A percentile compares a stretch with the other conserved stretches of the same genome.
Conservation (phyloP, 306 rosid genomes). For the Hippophae rhamnoides region DNA sequence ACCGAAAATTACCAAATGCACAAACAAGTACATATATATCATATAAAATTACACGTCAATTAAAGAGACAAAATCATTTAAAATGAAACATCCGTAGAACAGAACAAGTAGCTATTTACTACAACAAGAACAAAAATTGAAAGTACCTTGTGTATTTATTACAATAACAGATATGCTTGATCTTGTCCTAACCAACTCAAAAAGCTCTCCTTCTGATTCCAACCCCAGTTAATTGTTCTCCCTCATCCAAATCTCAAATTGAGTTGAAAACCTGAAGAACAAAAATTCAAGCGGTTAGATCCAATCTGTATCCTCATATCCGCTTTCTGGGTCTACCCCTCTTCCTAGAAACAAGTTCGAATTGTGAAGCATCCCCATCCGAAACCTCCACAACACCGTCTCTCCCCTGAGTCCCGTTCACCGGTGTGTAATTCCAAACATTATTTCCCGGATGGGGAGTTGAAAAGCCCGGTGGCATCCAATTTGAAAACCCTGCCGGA, state of each 20-base stretch:
- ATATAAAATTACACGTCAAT: too few relatives aligned
- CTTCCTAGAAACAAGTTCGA: conserved; percentile 23
- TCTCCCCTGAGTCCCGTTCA: background rate
- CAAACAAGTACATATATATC: too few relatives aligned
- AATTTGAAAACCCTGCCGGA: conserved; percentile 31
- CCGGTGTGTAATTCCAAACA: conserved; percentile 8
- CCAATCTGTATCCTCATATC: background rate
- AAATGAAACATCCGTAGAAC: too few relatives aligned
- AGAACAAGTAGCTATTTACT: too few relatives aligned
- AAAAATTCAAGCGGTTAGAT: too few relatives aligned
- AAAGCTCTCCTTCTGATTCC: background rate
- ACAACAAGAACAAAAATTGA: too few relatives aligned
- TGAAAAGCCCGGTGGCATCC: conserved; percentile 44
- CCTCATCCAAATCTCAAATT: too few relatives aligned
- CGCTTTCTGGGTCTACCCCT: conserved; percentile 51
- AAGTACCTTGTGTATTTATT: too few relatives aligned
- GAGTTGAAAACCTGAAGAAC: too few relatives aligned
- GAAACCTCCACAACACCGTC: conserved; percentile 9
- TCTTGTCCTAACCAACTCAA: background rate
- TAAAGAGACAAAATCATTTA: too few relatives aligned
- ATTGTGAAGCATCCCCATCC: conserved; percentile 16
- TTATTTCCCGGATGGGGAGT: conserved; percentile 13
- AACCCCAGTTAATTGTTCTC: background rate
- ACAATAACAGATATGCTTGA: too few relatives aligned
- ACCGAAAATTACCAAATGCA: too few relatives aligned